phyloP scores from a whole-genome alignment of 2,329 filamentous ascomycete genomes.

The Myriosclerotinia scirpicola region DNA sequence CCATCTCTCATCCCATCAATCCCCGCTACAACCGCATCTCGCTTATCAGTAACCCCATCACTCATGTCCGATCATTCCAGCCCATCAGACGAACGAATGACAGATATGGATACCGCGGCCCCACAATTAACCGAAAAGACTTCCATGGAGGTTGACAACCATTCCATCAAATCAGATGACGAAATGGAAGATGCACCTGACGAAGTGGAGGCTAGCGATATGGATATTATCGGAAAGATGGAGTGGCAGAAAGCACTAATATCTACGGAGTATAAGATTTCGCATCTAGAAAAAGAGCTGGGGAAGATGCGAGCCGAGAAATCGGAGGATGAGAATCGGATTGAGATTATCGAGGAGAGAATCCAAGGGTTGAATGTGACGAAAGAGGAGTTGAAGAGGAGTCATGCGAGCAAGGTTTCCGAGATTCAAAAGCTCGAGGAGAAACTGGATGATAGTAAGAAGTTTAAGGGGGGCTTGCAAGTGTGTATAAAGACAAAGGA shows the following conservation, averaged over 20 bases:
- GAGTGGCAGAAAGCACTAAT: neutral
- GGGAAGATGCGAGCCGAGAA: neutral
- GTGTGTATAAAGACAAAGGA: neutral
- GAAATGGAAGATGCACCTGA: neutral
- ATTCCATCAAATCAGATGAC: neutral
- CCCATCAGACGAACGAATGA: neutral
- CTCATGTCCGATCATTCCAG: too few species aligned
- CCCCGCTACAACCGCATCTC: neutral
- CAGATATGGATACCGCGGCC: too few species aligned
- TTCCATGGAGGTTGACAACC: too few species aligned
- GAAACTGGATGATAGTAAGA: neutral
- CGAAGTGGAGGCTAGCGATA: too few species aligned
- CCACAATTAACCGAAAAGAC: too few species aligned
- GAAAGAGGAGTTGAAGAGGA: neutral
- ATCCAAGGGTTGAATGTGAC: neutral
- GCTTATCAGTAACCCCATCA: neutral
- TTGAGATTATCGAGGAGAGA: neutral
- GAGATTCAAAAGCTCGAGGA: slow-evolving; percentile 1
- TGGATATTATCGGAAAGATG: neutral
- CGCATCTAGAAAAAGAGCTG: neutral
- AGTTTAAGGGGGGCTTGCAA: neutral
- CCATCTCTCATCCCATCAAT: neutral
- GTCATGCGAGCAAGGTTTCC: neutral
- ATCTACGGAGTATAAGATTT: neutral
- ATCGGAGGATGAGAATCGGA: neutral